Percentiles rank a stretch among this genome's conserved stretches.
phyloP scores from a whole-genome alignment of 208 protist genomes.

The Tritrichomonas musculus region DNA sequence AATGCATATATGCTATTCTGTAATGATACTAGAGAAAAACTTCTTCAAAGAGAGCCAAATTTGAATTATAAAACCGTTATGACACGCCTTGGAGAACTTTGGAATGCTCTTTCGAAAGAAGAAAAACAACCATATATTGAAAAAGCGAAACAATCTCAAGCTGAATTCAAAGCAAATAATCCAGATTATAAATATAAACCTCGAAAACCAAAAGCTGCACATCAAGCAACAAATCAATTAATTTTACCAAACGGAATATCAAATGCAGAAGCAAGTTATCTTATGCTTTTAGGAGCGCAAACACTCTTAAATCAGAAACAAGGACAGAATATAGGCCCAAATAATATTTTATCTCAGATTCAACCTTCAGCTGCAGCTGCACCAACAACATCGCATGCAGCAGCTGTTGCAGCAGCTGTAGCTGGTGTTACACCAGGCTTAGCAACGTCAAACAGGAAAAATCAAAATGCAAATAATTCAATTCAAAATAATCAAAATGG shows the following conservation, averaged over 20 bases:
- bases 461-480: no score
- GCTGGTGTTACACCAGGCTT: no score
- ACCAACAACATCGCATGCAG: no score
- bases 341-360: no score
- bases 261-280: neutral
- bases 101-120: neutral
- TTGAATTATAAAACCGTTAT: neutral
- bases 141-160: neutral
- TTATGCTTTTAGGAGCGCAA: neutral
- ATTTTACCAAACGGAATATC: neutral
- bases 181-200: conserved; percentile 1
- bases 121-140: neutral
- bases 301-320: neutral
- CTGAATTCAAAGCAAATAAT: neutral
- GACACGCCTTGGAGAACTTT: neutral
- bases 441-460: no score
- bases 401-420: no score
- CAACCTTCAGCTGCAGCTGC: no score
- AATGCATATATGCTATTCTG: conserved; percentile 8
- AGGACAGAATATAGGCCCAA: no score
- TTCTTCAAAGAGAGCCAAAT: neutral
- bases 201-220: neutral
- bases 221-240: neutral
- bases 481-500: no score
- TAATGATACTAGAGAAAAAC: neutral